Conservation (phyloP, 2,329 filamentous ascomycete species). For the Fusarium globosum region DNA sequence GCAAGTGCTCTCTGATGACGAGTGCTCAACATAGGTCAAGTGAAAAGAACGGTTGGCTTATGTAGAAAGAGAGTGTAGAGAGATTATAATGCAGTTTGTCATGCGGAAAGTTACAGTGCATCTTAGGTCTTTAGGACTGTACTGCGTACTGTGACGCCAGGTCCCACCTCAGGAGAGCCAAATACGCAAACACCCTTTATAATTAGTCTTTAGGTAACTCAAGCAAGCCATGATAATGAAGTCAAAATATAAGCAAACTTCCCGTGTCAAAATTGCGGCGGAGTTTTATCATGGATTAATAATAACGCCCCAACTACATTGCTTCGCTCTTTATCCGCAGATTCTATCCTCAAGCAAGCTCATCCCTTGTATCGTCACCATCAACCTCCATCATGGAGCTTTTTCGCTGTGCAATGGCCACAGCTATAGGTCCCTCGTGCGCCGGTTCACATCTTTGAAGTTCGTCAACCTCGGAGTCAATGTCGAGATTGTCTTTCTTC, state of each 20-base stretch:
- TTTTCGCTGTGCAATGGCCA: background rate
- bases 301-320: background rate
- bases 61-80: background rate
- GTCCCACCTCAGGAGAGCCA: background rate
- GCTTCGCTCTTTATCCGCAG: background rate
- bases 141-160: background rate
- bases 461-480: background rate
- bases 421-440: background rate
- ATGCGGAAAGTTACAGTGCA: background rate
- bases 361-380: slow-evolving; percentile 8
- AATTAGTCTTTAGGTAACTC: background rate
- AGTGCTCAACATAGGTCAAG: background rate
- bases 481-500: background rate
- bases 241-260: background rate
- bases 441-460: background rate
- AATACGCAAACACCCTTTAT: background rate
- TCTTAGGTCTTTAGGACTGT: background rate
- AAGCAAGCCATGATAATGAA: background rate
- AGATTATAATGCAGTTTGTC: background rate
- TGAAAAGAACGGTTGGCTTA: background rate
- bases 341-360: background rate
- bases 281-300: background rate
- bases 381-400: slow-evolving; percentile 27
- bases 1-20: background rate
- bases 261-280: background rate